Evolutionary conservation across 148 eudicot genomes (phyloP), one percentile per base, ranked within the genome.

Genomic region (Rhododendron kiyosumense): DNA sequence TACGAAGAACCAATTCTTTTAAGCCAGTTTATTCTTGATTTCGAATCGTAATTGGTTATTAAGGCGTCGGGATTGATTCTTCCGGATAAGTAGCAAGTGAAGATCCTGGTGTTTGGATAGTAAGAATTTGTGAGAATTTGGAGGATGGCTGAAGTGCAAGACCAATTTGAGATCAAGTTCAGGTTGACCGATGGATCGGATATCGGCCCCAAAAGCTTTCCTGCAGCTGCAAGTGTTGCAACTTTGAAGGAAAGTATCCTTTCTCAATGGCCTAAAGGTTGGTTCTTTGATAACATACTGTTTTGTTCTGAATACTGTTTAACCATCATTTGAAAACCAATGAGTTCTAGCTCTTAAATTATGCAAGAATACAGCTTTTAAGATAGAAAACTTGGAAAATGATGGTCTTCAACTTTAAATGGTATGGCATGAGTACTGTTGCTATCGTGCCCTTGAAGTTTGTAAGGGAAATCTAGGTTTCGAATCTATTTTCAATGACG

Each of bases 261-360:
- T 71, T 83, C 93, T 67, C 94, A 92, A 78, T 94, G 96, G 96
- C 96, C 96, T 65, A 94, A 92, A 92, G 96, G 96, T 91, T 83
- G 63, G 87, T 78, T 78, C 22, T 82, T 46, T 69, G 34, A 49
- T 74, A 28, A 11, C 24, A 1, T 73, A 59, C n/a, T 12, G 9
- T 24, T 51, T 24, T 84, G 38, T n/a, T 34, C 13, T 54, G 8
- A 84, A 84, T 84, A 34, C 41, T 1, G 22, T 30, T 71, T 30
- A 22, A 7, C 51, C 26, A 3, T 36, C 51, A 49, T 15, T 74
- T 84, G 36, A 82, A 81, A 32, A 32, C 84, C 36, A 26, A 83
- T 26, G n/a, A 71, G 17, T 84, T 32, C 20, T 84, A 78, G 69
- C 18, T 75, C 12, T 45, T 46, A 84, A 52, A 52, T 52, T 75